phyloP scores from a whole-genome alignment of 768 basidiomycete genomes.

The Serendipita sp. region DNA sequence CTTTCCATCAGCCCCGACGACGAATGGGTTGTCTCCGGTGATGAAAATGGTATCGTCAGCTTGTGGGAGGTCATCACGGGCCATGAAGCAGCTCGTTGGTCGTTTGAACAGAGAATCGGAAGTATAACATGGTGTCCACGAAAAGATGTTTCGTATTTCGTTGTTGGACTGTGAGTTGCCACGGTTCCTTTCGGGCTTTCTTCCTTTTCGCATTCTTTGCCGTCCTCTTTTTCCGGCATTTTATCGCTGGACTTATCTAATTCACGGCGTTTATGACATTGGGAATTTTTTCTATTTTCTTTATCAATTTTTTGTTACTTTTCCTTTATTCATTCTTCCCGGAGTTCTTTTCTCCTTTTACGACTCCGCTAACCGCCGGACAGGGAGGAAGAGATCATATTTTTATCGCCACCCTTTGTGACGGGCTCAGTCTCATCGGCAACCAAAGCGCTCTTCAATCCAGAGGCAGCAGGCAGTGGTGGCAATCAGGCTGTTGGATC shows the following conservation, averaged over 20 bases:
- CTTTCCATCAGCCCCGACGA: conserved; percentile 75
- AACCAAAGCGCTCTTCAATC: conserved; percentile 30
- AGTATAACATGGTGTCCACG: conserved; percentile 90
- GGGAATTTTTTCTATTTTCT: background rate
- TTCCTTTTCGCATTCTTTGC: background rate
- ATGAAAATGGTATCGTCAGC: conserved; percentile 71
- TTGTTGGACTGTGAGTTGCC: conserved; percentile 54
- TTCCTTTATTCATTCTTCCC: too few relatives aligned
- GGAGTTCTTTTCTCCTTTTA: too few relatives aligned
- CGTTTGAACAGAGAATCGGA: conserved; percentile 61
- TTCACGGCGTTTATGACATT: background rate
- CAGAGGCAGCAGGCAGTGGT: background rate
- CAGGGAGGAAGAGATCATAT: conserved; percentile 68
- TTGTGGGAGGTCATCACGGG: conserved; percentile 90
- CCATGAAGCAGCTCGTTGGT: conserved; percentile 75
- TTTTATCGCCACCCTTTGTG: conserved; percentile 67
- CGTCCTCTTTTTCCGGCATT: background rate
- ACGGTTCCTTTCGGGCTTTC: background rate
- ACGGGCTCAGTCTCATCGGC: conserved; percentile 37
- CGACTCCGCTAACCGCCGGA: background rate
- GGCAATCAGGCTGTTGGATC: background rate
- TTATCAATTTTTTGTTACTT: too few relatives aligned
- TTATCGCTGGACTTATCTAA: background rate
- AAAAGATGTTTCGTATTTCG: conserved; percentile 61
- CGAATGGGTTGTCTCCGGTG: conserved; percentile 81